Base-by-base conservation (phyloP, 441 rosid species). In the Raphanus hybrid region DNA sequence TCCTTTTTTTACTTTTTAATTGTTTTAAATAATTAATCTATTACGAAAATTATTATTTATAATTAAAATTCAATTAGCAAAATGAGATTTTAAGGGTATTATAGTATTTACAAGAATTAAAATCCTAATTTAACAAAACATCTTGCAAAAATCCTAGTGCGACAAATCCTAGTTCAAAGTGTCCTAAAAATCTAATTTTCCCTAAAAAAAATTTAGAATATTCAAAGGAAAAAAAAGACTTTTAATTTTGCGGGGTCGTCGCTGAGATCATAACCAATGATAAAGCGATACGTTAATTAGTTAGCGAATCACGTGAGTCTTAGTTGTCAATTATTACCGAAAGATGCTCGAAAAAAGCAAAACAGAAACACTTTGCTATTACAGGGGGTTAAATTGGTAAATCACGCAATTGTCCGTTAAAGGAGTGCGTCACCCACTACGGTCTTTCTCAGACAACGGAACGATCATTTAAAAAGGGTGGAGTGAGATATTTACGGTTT, bases 221-320 rank as follows among this genome's bases (percentile, higher is more conserved):
- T 75, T 29, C 67, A 67, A 68, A 60, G 9, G 62, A 4, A n/a
- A 59, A 48, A 60, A 14, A 12, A 11, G 5, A 69, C 61, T 61
- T 48, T 59, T 1, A 48, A 45, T 16, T 50, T 37, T 26, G 69
- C 8, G 15, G 23, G 27, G 62, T 70, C 75, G 16, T 62, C 37
- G 70, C 39, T 55, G 39, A 64, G 71, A 64, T 65, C 75, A 70
- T 12, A 39, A 55, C 75, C 71, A 76, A 70, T 76, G n/a, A 63
- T 0, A 18, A 55, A 64, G 16, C 10, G 60, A 15, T 6, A 52
- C 79, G 74, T 69, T 18, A 8, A n/a, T 7, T 0, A 55, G 35
- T 59, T 23, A 11, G 34, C 35, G 26, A 59, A 67, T 58, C 79
- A 76, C 75, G 58, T 76, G 79, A 52, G 57, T 62, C 57, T 48